A percentile compares a stretch with the other conserved stretches of the same genome.
Conservation (phyloP, 495 filamentous ascomycete genomes). For the Pseudoneurospora amorphoporcata region DNA sequence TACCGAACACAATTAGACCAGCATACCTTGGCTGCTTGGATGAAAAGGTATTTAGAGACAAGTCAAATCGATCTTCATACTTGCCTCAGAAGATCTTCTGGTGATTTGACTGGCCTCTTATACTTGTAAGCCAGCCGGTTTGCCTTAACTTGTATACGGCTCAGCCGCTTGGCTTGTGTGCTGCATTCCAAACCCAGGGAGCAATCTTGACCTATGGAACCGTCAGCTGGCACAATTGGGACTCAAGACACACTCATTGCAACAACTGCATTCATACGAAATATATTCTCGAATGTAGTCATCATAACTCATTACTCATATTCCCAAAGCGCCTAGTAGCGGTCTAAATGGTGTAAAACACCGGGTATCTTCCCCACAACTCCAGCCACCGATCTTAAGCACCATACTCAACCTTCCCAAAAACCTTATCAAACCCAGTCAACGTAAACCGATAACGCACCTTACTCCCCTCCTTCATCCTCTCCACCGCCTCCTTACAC, state of each 20-base stretch:
- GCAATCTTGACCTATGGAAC: too few species aligned
- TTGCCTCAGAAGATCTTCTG: background rate
- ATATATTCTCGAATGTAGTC: background rate
- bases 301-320: background rate
- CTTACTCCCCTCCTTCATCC: slow-evolving; percentile 53
- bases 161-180: too few species aligned
- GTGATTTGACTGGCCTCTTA: background rate
- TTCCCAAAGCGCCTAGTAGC: background rate
- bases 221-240: background rate
- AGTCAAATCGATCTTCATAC: background rate
- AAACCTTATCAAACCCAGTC: slow-evolving; percentile 39
- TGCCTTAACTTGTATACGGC: background rate
- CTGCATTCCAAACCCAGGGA: too few species aligned
- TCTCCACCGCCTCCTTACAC: slow-evolving; percentile 58
- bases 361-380: background rate
- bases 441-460: slow-evolving; percentile 44
- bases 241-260: background rate
- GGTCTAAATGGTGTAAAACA: background rate
- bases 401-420: slow-evolving; percentile 8
- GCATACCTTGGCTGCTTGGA: too few species aligned
- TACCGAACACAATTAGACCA: too few species aligned
- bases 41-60: background rate
- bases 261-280: background rate
- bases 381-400: background rate
- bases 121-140: background rate